Conservation (phyloP, 140 eudicot species). For the Flaveria floridana region DNA sequence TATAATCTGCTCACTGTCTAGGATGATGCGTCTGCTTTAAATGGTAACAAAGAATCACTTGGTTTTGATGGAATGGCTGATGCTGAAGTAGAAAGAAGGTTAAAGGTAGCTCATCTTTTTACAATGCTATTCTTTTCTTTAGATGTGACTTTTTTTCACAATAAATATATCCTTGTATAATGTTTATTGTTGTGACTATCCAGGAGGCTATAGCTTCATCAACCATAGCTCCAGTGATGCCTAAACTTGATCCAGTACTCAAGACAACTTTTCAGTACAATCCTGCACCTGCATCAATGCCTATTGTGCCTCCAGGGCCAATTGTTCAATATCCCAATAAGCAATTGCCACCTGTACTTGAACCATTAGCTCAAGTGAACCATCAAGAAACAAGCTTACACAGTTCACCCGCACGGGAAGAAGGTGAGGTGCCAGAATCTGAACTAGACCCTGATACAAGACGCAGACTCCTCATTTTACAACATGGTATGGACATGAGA, state of each 20-base stretch:
- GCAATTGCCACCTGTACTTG: constrained; percentile 48
- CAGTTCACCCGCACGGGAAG: constrained; percentile 94
- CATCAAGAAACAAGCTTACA: constrained; percentile 66
- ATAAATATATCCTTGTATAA: not conserved
- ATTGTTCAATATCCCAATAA: constrained; percentile 45
- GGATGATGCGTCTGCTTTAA: constrained; percentile 72
- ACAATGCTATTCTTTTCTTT: not conserved
- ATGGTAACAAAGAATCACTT: constrained; percentile 66
- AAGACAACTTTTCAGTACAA: constrained; percentile 49
- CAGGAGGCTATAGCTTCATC: constrained; percentile 87
- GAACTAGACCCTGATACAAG: constrained; percentile 96
- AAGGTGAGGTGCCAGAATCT: constrained; percentile 97
- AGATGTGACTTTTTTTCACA: not conserved
- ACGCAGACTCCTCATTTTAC: constrained; percentile 86
- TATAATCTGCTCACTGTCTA: constrained; percentile 28
- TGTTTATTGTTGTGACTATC: constrained; percentile 18
- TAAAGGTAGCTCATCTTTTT: constrained; percentile 56
- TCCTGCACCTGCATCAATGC: constrained; percentile 42
- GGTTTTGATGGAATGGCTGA: constrained; percentile 95
- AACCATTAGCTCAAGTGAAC: constrained; percentile 53
- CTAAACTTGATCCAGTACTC: constrained; percentile 63
- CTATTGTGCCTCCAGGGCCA: constrained; percentile 49
- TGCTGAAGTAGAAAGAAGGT: constrained; percentile 82
- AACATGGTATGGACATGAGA: constrained; percentile 91
- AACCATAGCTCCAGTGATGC: constrained; percentile 42